Evolutionary conservation across 2,329 filamentous ascomycete species (phyloP), one percentile per base, ranked within the genome.

Genomic region (Hypoxylon sp.): DNA sequence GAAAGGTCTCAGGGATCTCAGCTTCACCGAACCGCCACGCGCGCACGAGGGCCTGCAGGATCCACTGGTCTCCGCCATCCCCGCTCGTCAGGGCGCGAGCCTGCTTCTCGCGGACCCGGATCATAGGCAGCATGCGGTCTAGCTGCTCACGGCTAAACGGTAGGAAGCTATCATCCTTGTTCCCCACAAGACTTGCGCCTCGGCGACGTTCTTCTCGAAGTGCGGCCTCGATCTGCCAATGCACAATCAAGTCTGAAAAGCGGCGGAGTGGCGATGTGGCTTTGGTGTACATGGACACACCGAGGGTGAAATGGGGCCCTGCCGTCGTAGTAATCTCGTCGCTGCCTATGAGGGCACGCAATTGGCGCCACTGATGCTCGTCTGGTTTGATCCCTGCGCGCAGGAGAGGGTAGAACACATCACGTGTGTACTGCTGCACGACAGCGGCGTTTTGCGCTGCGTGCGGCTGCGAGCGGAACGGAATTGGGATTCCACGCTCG

Each of bases 221-320:
- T 9, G 87, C 85, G 2, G 85, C 86, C 74, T 90, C 85, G 68
- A 92, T 87, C 77, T 92, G 89, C 87, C 88, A 91, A 79, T 91
- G 89, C 1, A 87, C 84, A 33, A 92, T 76, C 51, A 92, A 79
- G 77, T 92, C 90, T 4, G 82, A 79, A 78, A 86, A 91, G 47
- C 90, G 86, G 35, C 90, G 87, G n/a, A 92, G 82, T 17, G 90
- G 90, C 54, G 87, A 90, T 6, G 90, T 92, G 42, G 85, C 85
- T 71, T 90, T 91, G 64, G 86, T 81, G 77, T 91, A 91, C 80
- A 87, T 86, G 59, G 88, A 83, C 1, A 86, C 75, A 17, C 89
- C 90, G 64, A 91, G 82, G 48, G 85, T 81, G 67, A 87, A 84
- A 77, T 90, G 86, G 4, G 85, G 85, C 8, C 83, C 85, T 0